Conservation (phyloP, 2,329 filamentous ascomycete genomes). For the Tolypocladium pustulatum region DNA sequence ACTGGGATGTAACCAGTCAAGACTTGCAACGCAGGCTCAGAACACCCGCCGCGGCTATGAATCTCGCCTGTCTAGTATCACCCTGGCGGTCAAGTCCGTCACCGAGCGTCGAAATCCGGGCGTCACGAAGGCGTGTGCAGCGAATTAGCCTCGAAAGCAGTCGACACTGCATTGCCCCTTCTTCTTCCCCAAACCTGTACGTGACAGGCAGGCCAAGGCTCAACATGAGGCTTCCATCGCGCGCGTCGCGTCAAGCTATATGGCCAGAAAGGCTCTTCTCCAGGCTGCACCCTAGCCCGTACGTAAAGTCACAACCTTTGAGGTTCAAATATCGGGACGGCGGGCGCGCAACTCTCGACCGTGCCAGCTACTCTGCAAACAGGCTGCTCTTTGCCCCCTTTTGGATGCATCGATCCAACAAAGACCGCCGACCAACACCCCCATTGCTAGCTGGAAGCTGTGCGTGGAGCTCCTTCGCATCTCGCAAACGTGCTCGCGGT, state of each 20-base stretch:
- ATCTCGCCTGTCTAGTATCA: background rate
- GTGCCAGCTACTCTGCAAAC: background rate
- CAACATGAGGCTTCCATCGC: background rate
- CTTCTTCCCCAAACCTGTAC: background rate
- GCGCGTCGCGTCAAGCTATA: background rate
- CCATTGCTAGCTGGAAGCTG: too few species aligned
- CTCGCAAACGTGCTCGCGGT: background rate
- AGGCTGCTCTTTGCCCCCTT: background rate
- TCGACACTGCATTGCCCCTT: background rate
- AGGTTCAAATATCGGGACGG: background rate
- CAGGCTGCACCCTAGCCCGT: background rate
- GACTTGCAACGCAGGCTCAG: background rate
- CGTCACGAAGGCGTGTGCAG: background rate
- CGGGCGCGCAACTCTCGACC: background rate
- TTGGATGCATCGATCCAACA: background rate
- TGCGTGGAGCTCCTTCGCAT: background rate
- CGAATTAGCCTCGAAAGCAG: background rate
- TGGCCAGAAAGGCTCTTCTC: background rate
- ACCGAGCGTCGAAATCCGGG: background rate
- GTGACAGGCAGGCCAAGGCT: background rate
- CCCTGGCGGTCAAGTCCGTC: background rate
- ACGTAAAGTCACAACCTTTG: background rate
- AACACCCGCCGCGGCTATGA: background rate
- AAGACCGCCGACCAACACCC: background rate
- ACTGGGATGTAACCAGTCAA: background rate